Conservation (phyloP, 352 stramenopile species). For the Phytopythium helicoides region DNA sequence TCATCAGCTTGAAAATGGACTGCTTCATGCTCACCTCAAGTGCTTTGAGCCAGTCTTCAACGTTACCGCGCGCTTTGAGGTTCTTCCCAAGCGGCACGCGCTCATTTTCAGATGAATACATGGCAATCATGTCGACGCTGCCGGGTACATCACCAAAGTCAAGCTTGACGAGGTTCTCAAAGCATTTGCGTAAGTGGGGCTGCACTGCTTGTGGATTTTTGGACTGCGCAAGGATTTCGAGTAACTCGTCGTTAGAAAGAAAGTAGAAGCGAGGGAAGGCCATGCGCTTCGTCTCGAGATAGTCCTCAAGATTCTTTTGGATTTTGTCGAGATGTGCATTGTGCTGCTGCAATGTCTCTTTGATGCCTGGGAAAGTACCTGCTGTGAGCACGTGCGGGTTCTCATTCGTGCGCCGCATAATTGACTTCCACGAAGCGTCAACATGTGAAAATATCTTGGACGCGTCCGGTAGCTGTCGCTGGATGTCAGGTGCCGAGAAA, state of each 20-base stretch:
- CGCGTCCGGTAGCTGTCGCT: conserved; percentile 86
- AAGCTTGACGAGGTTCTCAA: conserved; percentile 87
- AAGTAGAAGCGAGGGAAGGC: conserved; percentile 95
- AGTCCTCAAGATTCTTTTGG: conserved; percentile 92
- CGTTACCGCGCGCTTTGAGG: conserved; percentile 89
- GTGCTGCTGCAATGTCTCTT: conserved; percentile 81
- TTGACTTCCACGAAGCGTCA: conserved; percentile 89
- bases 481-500: conserved; percentile 89
- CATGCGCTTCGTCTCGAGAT: conserved; percentile 92
- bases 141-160: conserved; percentile 77
- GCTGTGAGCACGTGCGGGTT: conserved; percentile 85
- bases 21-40: conserved; percentile 90
- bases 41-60: conserved; percentile 87
- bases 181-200: conserved; percentile 93
- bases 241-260: conserved; percentile 93
- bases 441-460: conserved; percentile 91
- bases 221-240: conserved; percentile 94
- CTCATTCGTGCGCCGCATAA: conserved; percentile 89
- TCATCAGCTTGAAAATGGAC: conserved; percentile 92
- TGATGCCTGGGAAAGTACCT: conserved; percentile 74
- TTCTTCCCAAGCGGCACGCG: conserved; percentile 89
- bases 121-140: conserved; percentile 93
- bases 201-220: conserved; percentile 95
- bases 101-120: conserved; percentile 91
- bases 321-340: conserved; percentile 89